Conservation (phyloP, 164 flowering plant genomes). For the Annona cherimola region DNA sequence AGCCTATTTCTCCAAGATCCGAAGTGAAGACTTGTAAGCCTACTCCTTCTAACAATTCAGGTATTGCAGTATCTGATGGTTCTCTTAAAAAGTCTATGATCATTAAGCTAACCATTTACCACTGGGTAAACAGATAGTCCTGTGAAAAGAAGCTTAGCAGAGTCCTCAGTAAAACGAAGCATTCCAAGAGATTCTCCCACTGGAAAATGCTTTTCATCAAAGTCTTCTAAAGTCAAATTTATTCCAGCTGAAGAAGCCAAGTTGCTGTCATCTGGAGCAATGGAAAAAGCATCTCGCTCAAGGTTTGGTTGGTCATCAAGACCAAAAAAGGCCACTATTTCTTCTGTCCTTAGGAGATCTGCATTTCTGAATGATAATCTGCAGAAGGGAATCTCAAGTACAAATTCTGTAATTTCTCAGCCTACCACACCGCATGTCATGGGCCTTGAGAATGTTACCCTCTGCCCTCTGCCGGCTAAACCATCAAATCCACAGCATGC, state of each 20-base stretch:
- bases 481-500: background rate
- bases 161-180: background rate
- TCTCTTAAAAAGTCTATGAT: background rate
- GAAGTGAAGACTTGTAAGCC: background rate
- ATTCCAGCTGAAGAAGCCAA: background rate
- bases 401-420: background rate
- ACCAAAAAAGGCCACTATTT: background rate
- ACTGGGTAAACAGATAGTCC: background rate
- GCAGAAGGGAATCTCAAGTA: background rate
- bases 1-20: background rate
- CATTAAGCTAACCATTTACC: background rate
- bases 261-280: background rate
- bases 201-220: background rate
- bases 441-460: background rate
- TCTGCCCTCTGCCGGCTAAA: background rate
- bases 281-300: background rate
- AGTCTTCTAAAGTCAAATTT: background rate
- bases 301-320: background rate
- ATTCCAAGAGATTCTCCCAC: background rate
- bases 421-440: background rate
- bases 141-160: background rate
- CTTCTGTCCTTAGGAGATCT: background rate
- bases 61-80: background rate
- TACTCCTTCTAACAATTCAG: background rate
- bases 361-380: background rate